Evolutionary conservation across 352 stramenopile genomes (phyloP), one percentile per base, ranked within the genome.

Genomic region (Peronosclerospora sorghi): DNA sequence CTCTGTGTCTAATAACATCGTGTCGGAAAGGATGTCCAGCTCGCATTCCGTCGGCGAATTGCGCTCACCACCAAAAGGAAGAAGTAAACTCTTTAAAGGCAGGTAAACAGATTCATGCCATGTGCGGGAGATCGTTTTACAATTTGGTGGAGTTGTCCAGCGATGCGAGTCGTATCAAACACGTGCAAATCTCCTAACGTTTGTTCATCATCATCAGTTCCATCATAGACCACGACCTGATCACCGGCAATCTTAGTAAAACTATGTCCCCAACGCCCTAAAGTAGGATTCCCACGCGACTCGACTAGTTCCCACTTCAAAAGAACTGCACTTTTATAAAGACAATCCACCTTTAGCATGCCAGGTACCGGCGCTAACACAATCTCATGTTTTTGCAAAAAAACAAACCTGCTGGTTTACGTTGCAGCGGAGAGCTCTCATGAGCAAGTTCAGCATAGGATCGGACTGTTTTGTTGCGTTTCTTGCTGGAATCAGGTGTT

Each of bases 31-130:
- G 42, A 83, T 57, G 39, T 88, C 70, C 39, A 88, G 51, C 44
- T 85, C 59, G 41, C 75, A 62, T 50, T 80, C 55, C 49, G 51
- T 59, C 54, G 65, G 35, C 50, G 61, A 43, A 45, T 48, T 56
- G 63, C 77, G 74, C 59, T 97, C 91, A 12, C 91, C 91, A 26
- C 91, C 91, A 64, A 97, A 97, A 8, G 91, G 85, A 23, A 97
- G 65, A 29, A 97, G 52, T 24, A 97, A 59, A 48, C 95, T 67
- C 48, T 95, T 88, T 8, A 70, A 63, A 14, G 74, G 68, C 18
- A 97, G 48, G 48, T 77, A 96, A n/a, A 94, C 88, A 2, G 83
- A 64, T 36, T 83, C 82, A 56, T 97, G 91, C 86, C 86, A 97
- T 20, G 81, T 84, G 12, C 86, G 77, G 4, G 74, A 69, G 32